Conservation (phyloP, 2,329 filamentous ascomycete genomes). For the Orbilia quercus region DNA sequence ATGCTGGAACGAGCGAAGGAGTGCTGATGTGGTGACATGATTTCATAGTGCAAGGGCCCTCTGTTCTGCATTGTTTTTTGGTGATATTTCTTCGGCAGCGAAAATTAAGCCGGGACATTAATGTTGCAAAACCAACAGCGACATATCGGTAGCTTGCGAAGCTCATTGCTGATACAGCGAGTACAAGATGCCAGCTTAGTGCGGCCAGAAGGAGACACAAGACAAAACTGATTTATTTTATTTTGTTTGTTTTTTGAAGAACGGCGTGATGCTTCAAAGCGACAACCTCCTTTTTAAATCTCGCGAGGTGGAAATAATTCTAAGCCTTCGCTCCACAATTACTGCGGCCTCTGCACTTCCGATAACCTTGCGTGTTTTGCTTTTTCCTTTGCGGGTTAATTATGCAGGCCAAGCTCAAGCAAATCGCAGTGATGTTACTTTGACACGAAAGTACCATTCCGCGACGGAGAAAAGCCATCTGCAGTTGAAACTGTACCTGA, state of each 20-base stretch:
- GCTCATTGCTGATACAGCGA: constrained; percentile 18
- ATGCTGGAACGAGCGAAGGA: neutral
- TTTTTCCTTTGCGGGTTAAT: constrained; percentile 43
- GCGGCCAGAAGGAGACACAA: neutral
- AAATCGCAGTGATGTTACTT: constrained; percentile 35
- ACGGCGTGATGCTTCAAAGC: neutral
- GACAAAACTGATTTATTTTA: neutral
- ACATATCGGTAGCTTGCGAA: neutral
- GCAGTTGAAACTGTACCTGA: constrained; percentile 20
- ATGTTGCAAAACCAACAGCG: constrained; percentile 41
- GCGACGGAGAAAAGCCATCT: constrained; percentile 7
- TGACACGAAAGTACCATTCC: constrained; percentile 7
- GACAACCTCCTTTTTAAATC: constrained; percentile 16
- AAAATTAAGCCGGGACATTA: constrained; percentile 5
- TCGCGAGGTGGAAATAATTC: neutral
- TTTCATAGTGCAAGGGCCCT: neutral
- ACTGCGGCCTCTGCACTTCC: constrained; percentile 17
- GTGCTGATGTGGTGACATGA: constrained; percentile 16
- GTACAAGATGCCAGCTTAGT: constrained; percentile 17
- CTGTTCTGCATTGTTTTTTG: neutral
- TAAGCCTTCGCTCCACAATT: constrained; percentile 16
- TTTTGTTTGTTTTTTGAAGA: neutral
- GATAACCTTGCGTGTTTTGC: constrained; percentile 34
- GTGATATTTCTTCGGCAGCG: neutral
- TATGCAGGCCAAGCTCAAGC: constrained; percentile 42